Base-by-base conservation (phyloP, 176 grass and related monocot genomes). In the Bolboschoenus planiculmis region DNA sequence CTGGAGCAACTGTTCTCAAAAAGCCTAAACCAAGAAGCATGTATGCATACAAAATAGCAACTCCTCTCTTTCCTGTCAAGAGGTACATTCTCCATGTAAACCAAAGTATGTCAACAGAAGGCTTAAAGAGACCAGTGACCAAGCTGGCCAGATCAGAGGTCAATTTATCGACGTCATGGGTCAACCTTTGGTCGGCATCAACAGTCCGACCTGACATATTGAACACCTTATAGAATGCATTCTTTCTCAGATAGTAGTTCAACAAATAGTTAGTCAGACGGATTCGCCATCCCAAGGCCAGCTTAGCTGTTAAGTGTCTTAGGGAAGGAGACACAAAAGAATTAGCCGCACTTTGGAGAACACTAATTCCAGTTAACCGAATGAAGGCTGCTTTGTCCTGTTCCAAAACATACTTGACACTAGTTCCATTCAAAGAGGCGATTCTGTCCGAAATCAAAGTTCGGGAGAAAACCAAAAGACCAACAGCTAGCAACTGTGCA, bases 1-100 rank as follows among this genome's bases (percentile, higher is more conserved):
- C 90, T 54, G 96, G 96, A 27, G 96, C 88, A 56, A 95, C 84
- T 82, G 86, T 90, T 89, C 96, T 95, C 67, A 98, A 74, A 84
- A 98, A 98, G 30, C 96, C 96, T 84, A 98, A 90, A 81, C 96
- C 96, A 35, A 98, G 84, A 29, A 98, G 78, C 96, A 98, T 98
- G 82, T 98, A 98, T 47, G 96, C 79, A 85, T 98, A 98, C 82
- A 98, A 80, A 87, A 98, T 98, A 62, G 87, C 87, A 86, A 98
- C 84, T 87, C 96, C 96, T 91, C 92, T 95, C 83, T 85, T 90
- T 83, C 96, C 96, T 5, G 92, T 93, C 80, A 98, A 91, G 68
- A 95, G 90, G 81, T 98, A 95, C 96, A 98, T 98, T 77, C 96
- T 95, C 96, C 92, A 98, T 73, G 96, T 98, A 90, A 98, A 98